Evolutionary conservation across 2,329 filamentous ascomycete species (phyloP).

Genomic region (Sporothrix pseudoabietina): DNA sequence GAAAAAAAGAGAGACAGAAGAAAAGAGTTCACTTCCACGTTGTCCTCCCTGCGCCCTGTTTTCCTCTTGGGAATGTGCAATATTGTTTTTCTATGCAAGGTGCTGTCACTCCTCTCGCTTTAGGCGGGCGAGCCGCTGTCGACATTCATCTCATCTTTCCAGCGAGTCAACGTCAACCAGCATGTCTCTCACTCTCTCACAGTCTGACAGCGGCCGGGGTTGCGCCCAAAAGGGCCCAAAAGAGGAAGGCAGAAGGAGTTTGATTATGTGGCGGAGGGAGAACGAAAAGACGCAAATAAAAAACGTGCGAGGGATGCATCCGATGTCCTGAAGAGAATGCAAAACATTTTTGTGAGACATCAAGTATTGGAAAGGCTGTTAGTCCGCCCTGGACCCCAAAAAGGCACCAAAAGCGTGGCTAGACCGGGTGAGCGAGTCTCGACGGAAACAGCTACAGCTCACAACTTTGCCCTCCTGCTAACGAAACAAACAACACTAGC

Average conservation of each 20-base stretch:
- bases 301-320: background rate
- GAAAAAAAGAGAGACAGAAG: background rate
- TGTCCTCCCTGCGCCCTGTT: slow-evolving; percentile 4
- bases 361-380: background rate
- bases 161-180: background rate
- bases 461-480: background rate
- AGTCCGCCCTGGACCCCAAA: background rate
- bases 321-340: background rate
- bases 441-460: background rate
- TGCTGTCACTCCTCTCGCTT: background rate
- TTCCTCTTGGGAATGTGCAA: background rate
- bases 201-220: background rate
- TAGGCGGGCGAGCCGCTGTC: background rate
- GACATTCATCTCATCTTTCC: background rate
- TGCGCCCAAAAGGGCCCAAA: background rate
- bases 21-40: background rate
- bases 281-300: background rate
- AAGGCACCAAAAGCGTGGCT: background rate
- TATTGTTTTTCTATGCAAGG: background rate
- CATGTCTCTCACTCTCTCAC: background rate
- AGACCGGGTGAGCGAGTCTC: background rate
- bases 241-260: background rate
- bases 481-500: background rate
- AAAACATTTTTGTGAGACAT: background rate
- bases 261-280: background rate